phyloP scores from a whole-genome alignment of 2,329 filamentous ascomycete species.

The Alternaria longipes region DNA sequence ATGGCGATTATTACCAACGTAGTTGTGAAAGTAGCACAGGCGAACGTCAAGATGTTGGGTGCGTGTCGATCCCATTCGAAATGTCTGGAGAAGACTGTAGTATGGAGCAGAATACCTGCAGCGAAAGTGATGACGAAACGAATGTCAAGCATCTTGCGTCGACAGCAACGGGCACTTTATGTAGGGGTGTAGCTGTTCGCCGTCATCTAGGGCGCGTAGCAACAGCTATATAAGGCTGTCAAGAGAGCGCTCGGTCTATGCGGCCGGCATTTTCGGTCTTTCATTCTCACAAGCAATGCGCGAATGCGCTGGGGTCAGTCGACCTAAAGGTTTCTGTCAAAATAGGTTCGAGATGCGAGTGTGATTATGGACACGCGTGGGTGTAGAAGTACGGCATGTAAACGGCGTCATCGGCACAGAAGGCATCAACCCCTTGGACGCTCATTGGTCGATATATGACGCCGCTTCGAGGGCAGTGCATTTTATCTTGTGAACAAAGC shows the following conservation, averaged over 20 bases:
- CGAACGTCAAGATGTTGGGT: not conserved
- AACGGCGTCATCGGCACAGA: not conserved
- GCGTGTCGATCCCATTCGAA: conserved; percentile 19
- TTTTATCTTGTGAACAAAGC: conserved; percentile 31
- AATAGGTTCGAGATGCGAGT: too few relatives aligned
- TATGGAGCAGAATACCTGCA: conserved; percentile 8
- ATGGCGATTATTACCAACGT: not conserved
- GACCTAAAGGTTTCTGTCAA: not conserved
- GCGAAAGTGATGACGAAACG: conserved; percentile 1
- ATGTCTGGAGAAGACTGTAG: conserved; percentile 10
- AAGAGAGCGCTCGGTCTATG: not conserved
- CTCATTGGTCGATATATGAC: not conserved
- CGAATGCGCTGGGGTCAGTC: not conserved
- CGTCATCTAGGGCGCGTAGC: not conserved
- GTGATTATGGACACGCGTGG: not conserved
- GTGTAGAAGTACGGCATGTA: not conserved
- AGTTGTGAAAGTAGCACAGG: not conserved
- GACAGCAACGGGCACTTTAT: not conserved
- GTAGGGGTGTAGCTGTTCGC: not conserved
- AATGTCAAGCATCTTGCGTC: not conserved
- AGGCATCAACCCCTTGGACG: not conserved
- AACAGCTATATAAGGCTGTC: not conserved
- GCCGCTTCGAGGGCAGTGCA: not conserved
- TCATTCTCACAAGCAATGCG: not conserved
- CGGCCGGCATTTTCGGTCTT: conserved; percentile 3